Evolutionary conservation across 2,329 filamentous ascomycete species (phyloP), one percentile per base, ranked within the genome.

Genomic region (Botrytis galanthina): DNA sequence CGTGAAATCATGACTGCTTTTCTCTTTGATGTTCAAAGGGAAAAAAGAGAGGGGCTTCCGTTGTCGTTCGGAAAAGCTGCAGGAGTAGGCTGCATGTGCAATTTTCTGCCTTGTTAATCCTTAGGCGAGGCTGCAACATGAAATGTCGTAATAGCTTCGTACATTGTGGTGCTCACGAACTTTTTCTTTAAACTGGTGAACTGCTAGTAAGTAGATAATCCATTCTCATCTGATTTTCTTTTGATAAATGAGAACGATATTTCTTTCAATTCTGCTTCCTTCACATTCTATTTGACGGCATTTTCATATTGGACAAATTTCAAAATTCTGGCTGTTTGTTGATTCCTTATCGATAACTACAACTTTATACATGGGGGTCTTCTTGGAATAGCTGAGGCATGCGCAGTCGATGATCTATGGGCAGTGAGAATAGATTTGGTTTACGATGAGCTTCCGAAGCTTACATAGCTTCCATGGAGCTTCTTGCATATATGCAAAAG

Each of bases 1-100:
- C 76, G 79, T 78, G 78, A 75, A 73, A 79, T 77, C 79, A 81
- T 81, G 71, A 69, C 76, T 78, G 75, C 64, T 77, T 42, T 63
- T 70, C 51, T 57, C 64, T 74, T 70, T 73, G 69, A 63, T 70
- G 44, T 54, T 61, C 32, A 73, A 42, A 26, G n/a, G 35, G 37
- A 51, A 70, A 44, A 60, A 68, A 67, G 64, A 35, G 62, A 57
- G 39, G 62, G 70, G 51, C 71, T 29, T 69, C 35, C 39, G 48
- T 72, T 72, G 71, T 72, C 42, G 71, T 68, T 42, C 32, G 22
- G 37, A 61, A 72, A 70, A 72, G 46, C 60, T 72, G 70, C 48
- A 59, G 35, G 44, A 18, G 20, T 37, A 16, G 22, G 48, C 54
- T 68, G 48, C 66, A 68, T 68, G 26, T 72, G n/a, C 63, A 72